Conservation (phyloP, 2,329 filamentous ascomycete species). For the Aureobasidium sp. region DNA sequence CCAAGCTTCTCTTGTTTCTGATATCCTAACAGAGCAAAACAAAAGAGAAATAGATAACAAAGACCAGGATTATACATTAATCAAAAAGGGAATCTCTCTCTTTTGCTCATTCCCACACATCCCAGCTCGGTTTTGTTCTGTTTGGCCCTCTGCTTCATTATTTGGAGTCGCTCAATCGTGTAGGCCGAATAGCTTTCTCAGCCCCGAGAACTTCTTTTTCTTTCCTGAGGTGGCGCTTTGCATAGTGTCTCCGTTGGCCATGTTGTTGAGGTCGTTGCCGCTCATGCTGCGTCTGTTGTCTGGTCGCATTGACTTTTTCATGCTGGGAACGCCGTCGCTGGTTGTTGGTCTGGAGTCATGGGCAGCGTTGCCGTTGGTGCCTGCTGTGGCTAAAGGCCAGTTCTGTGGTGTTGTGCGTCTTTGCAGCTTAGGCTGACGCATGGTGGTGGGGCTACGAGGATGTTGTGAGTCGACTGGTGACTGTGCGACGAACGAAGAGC, state of each 20-base stretch:
- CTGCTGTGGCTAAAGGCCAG: conserved; percentile 40
- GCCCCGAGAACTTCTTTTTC: conserved; percentile 59
- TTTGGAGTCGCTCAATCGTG: conserved; percentile 35
- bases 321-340: conserved; percentile 24
- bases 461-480: conserved; percentile 12
- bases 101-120: background rate
- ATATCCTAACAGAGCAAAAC: background rate
- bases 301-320: conserved; percentile 18
- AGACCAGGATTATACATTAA: conserved; percentile 6
- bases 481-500: conserved; percentile 16
- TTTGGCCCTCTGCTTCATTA: background rate
- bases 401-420: conserved; percentile 15
- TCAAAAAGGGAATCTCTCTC: background rate
- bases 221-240: conserved; percentile 26
- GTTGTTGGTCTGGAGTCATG: conserved; percentile 24
- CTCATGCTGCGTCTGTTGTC: conserved; percentile 25
- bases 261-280: conserved; percentile 6
- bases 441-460: conserved; percentile 18
- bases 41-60: background rate
- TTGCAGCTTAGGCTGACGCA: conserved; percentile 13
- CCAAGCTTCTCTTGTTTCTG: background rate
- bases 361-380: background rate
- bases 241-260: conserved; percentile 18
- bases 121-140: background rate
- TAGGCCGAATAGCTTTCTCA: conserved; percentile 58